A percentile compares a stretch with the other conserved stretches of the same genome.
phyloP scores from a whole-genome alignment of 345 rosid genomes.

The Hirschfeldia incana region DNA sequence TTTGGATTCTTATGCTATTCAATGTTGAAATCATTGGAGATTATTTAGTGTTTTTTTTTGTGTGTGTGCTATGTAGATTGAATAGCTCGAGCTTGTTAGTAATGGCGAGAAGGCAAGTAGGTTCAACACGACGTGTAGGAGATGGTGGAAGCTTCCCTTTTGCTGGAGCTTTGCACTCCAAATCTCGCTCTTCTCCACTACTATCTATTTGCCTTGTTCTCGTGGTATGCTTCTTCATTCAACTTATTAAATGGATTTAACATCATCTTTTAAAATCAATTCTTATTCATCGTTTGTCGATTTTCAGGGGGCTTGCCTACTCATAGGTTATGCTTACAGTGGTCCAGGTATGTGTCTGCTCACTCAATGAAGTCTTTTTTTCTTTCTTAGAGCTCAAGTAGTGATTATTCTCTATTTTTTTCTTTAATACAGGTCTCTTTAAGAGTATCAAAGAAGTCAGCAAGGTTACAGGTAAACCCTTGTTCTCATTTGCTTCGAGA shows the following conservation, averaged over 20 bases:
- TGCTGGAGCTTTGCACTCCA: constrained; percentile 68
- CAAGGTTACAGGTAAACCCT: constrained; percentile 58
- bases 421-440: constrained; percentile 52
- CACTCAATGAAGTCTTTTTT: neutral
- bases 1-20: constrained; percentile 8
- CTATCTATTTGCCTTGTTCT: constrained; percentile 68
- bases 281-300: neutral
- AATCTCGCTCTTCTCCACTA: constrained; percentile 77
- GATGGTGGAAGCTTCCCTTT: constrained; percentile 81
- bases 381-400: neutral
- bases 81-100: constrained; percentile 9
- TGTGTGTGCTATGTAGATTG: constrained; percentile 18
- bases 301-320: constrained; percentile 77
- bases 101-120: constrained; percentile 91
- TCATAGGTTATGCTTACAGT: constrained; percentile 68
- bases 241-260: neutral
- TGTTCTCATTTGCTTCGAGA: constrained; percentile 8
- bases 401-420: constrained; percentile 3
- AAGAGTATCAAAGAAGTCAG: constrained; percentile 53
- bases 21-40: constrained; percentile 1
- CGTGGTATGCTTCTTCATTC: constrained; percentile 45
- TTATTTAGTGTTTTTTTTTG: neutral
- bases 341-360: constrained; percentile 56
- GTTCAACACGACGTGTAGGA: constrained; percentile 68
- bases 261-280: neutral